These are phyloP conservation scores for Lactarius trivialis DNA, from an alignment of 768 basidiomycete genomes.

Conservation along the genomic window DNA sequence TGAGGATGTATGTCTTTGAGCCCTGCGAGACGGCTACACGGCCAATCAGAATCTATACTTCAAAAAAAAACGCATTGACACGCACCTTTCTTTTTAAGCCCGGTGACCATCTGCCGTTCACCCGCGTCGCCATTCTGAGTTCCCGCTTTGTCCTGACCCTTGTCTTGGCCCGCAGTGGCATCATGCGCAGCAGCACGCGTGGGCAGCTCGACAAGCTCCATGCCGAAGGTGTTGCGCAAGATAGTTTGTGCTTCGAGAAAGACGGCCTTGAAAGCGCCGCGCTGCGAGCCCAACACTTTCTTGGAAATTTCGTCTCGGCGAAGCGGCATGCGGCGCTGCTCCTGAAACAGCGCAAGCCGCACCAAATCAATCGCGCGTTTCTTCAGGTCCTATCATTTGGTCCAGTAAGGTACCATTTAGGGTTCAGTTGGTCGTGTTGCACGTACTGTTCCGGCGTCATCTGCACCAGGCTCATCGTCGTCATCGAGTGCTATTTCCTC, in stretches of 20 bases:
- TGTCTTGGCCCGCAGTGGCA: constrained; percentile 32
- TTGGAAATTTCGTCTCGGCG: constrained; percentile 82
- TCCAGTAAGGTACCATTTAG: neutral
- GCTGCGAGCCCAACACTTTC: constrained; percentile 51
- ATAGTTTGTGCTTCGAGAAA: constrained; percentile 57
- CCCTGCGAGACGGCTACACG: constrained; percentile 49
- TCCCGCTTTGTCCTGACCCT: constrained; percentile 35
- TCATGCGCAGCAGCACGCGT: constrained; percentile 50
- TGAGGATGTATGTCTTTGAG: constrained; percentile 78
- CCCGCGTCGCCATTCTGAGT: constrained; percentile 14
- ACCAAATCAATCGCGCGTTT: constrained; percentile 67
- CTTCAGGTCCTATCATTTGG: constrained; percentile 46
- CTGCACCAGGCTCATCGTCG: constrained; percentile 29
- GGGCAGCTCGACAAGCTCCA: constrained; percentile 79
- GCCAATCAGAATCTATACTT: no score
- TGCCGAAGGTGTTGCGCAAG: constrained; percentile 61
- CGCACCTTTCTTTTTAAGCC: constrained; percentile 63
- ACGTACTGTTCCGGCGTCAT: constrained; percentile 12
- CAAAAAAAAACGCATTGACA: neutral
- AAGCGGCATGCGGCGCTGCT: constrained; percentile 60
- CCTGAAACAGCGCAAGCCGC: constrained; percentile 74
- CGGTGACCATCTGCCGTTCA: constrained; percentile 31
- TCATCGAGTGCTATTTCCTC: constrained; percentile 31
- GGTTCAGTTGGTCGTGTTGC: neutral
- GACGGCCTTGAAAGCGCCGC: constrained; percentile 60